Evolutionary conservation across 2,329 filamentous ascomycete genomes (phyloP), one percentile per base, ranked within the genome.

Genomic region (Ceratocystis lukuohia): DNA sequence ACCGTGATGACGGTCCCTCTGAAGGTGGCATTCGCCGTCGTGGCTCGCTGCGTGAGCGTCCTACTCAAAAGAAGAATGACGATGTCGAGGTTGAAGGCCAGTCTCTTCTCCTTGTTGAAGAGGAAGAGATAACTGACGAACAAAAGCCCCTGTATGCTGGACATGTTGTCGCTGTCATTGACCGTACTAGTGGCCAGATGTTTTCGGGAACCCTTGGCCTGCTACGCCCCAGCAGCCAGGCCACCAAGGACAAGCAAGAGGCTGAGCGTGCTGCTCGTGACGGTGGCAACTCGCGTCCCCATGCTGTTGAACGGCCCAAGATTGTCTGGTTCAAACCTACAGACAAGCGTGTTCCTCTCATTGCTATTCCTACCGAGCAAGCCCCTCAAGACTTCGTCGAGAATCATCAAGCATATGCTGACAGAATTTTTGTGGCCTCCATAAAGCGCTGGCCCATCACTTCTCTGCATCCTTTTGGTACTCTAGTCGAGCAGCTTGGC

Each of bases 311-410:
- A 70, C 96, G 96, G 78, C 94, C 94, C 69, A 99, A 99, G 85
- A 99, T 99, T 77, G 94, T 99, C 53, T 99, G 94, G 94, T 99
- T 99, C 80, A 99, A 99, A 81, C 94, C 94, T 67, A 99, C 94
- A 0, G 94, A 99, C 78, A 97, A 99, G 84, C 91, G 94, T 74
- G 94, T 99, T 61, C 94, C 94, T 62, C 81, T 99, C 70, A 99
- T 99, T 76, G 94, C 94, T 65, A 99, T 99, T 70, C 94, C 94
- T 1, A 99, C 94, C 2, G 94, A 99, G 76, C 94, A 99, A 77
- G 94, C 94, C 7, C 94, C 94, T 22, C 88, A 91, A 45, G 94
- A 97, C 77, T 99, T 99, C 72, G 94, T 99, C 33, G 94, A 99
- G 80, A 96, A 94, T 77, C 94, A 99, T 75, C 91, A 96, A 75